Base-by-base conservation (phyloP, 73 alveolate genomes). In the Vitrella brassicaformis region DNA sequence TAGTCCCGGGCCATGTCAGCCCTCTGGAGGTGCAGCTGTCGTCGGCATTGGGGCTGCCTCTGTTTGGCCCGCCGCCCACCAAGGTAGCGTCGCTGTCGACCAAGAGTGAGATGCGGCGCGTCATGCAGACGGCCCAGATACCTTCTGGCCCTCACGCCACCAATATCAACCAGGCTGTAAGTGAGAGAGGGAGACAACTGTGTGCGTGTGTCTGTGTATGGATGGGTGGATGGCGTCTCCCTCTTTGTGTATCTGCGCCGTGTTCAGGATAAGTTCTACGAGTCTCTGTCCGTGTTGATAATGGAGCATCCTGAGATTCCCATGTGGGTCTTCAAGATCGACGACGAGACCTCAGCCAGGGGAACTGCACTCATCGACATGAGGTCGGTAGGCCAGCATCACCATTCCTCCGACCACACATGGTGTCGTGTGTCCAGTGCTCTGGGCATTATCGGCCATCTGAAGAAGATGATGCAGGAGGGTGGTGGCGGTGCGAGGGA, bases 61-160 rank as follows among this genome's bases (percentile, higher is more conserved):
- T 74, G 64, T 66, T 74, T 8, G 81, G 81, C 30, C 81, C 81
- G 47, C 65, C 74, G 47, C 66, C 81, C 19, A 46, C 74, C 68
- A 74, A 74, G 74, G 66, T 74, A 73, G 65, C 81, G 27, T 68
- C 66, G 28, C 47, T 74, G 81, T 45, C 73, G 46, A 66, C 81
- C 31, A 74, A 74, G 81, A 66, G n/a, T n/a, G n/a, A n/a, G n/a
- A n/a, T n/a, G n/a, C n/a, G n/a, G n/a, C n/a, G n/a, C n/a, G n/a
- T n/a, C n/a, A n/a, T n/a, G n/a, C n/a, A n/a, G n/a, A n/a, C n/a
- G n/a, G 82, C 82, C 14, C 71, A 75, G 75, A 75, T 75, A 64
- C 82, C 82, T 18, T 25, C 28, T 0, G 82, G 82, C 66, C 82
- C 82, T 0, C 67, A 75, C 76, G 82, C 82, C n/a, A n/a, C n/a